A percentile compares a stretch with the other conserved stretches of the same genome.
These are phyloP conservation scores for Cichorium intybus DNA, from an alignment of 140 eudicot genomes.

Conservation along the genomic window DNA sequence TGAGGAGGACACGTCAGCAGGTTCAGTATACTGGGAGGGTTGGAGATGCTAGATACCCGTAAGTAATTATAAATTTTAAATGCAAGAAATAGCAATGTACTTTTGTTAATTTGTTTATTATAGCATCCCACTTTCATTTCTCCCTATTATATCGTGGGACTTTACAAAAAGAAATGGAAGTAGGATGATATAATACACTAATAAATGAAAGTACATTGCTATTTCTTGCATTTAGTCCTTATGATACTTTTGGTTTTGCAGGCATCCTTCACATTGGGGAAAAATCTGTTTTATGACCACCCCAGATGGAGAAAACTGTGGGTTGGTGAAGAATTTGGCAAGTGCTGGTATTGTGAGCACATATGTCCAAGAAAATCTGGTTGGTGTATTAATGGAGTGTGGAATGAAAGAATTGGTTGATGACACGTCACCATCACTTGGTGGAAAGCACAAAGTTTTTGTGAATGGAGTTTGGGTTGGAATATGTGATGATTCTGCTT, in stretches of 20 bases:
- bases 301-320: constrained; percentile 96
- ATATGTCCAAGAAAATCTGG: constrained; percentile 39
- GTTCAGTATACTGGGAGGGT: constrained; percentile 82
- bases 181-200: too few species aligned
- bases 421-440: constrained; percentile 39
- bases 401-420: constrained; percentile 73
- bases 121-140: too few species aligned
- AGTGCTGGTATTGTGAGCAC: constrained; percentile 81
- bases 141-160: too few species aligned
- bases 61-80: constrained; percentile 31
- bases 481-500: constrained; percentile 53
- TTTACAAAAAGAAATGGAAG: too few species aligned
- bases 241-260: constrained; percentile 35
- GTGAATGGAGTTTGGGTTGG: constrained; percentile 93
- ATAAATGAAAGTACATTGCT: too few species aligned
- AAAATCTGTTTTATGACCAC: constrained; percentile 82
- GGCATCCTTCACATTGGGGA: constrained; percentile 99
- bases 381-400: constrained; percentile 37
- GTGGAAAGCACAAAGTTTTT: constrained; percentile 60
- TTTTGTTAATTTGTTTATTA: too few species aligned
- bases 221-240: too few species aligned
- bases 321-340: constrained; percentile 80
- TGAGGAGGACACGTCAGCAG: constrained; percentile 94
- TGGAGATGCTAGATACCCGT: constrained; percentile 99
- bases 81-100: too few species aligned